These are phyloP conservation scores for Trichophyton mentagrophytes DNA, from an alignment of 2,329 filamentous ascomycete genomes.

Conservation along the genomic window DNA sequence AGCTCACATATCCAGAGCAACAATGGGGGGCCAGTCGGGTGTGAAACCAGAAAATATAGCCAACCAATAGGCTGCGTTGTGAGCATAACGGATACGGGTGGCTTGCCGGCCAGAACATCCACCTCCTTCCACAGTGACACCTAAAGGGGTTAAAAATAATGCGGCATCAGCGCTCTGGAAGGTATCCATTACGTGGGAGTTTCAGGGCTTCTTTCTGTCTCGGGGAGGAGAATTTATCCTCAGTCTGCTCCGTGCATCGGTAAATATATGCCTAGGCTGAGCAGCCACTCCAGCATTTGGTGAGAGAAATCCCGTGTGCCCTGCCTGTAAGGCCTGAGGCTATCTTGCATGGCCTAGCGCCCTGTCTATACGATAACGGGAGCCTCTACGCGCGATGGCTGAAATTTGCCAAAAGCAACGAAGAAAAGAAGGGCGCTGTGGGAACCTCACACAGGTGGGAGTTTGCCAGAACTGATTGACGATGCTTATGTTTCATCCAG, in stretches of 20 bases:
- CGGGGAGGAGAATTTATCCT: not conserved
- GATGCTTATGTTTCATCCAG: not conserved
- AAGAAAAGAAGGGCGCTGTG: not conserved
- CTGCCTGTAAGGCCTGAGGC: not conserved
- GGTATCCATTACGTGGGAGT: not conserved
- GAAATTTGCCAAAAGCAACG: not conserved
- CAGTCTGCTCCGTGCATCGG: not conserved
- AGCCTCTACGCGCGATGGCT: not conserved
- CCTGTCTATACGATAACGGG: not conserved
- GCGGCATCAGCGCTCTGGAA: not conserved
- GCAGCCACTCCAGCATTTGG: too few relatives aligned
- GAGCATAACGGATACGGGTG: not conserved
- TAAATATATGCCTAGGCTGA: not conserved
- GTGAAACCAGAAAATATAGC: not conserved
- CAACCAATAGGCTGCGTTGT: not conserved
- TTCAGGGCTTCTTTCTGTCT: not conserved
- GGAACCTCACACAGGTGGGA: not conserved
- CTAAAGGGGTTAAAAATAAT: not conserved
- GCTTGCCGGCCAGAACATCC: not conserved
- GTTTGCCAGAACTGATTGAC: not conserved
- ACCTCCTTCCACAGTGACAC: not conserved
- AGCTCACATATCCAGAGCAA: not conserved
- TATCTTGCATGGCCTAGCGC: not conserved
- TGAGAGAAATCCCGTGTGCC: too few relatives aligned
- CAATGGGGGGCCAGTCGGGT: not conserved